phyloP scores from a whole-genome alignment of 2,329 filamentous ascomycete species.

The Fusarium sp. region DNA sequence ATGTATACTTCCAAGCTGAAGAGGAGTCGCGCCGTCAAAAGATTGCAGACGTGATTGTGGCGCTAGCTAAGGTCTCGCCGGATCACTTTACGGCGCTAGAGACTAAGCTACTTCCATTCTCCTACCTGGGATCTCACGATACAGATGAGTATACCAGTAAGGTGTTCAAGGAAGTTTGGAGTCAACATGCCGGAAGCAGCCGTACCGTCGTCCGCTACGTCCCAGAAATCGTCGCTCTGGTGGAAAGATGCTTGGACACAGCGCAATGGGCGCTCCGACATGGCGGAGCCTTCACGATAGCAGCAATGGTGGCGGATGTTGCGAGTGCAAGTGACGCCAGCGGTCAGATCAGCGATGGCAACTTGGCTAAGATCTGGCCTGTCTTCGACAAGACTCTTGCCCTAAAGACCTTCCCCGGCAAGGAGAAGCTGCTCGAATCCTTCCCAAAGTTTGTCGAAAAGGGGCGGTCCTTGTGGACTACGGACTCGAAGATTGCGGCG shows the following conservation, averaged over 20 bases:
- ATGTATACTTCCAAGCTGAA: conserved; percentile 84
- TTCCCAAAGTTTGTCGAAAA: conserved; percentile 83
- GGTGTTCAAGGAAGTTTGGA: conserved; percentile 88
- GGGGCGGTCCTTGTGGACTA: conserved; percentile 68
- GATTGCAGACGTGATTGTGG: conserved; percentile 84
- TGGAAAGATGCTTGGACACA: conserved; percentile 77
- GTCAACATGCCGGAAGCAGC: conserved; percentile 87
- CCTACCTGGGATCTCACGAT: conserved; percentile 90
- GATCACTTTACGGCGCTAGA: conserved; percentile 88
- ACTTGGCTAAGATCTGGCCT: conserved; percentile 80
- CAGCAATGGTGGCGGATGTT: conserved; percentile 77
- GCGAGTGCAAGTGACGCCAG: conserved; percentile 67
- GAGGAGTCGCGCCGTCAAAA: conserved; percentile 81
- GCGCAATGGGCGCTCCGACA: conserved; percentile 93
- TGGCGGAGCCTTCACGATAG: conserved; percentile 83
- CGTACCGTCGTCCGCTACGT: conserved; percentile 87
- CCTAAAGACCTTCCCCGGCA: conserved; percentile 93
- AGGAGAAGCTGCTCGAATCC: conserved; percentile 84
- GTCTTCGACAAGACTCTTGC: conserved; percentile 83
- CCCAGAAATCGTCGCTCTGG: conserved; percentile 80
- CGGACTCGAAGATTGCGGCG: conserved; percentile 64
- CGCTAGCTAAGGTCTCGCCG: conserved; percentile 86
- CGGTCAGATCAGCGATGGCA: conserved; percentile 69
- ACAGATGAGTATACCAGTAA: conserved; percentile 82
- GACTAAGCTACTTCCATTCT: conserved; percentile 81